These are phyloP conservation scores for Xylogone sp. DNA, from an alignment of 2,329 filamentous ascomycete genomes.

Conservation along the genomic window DNA sequence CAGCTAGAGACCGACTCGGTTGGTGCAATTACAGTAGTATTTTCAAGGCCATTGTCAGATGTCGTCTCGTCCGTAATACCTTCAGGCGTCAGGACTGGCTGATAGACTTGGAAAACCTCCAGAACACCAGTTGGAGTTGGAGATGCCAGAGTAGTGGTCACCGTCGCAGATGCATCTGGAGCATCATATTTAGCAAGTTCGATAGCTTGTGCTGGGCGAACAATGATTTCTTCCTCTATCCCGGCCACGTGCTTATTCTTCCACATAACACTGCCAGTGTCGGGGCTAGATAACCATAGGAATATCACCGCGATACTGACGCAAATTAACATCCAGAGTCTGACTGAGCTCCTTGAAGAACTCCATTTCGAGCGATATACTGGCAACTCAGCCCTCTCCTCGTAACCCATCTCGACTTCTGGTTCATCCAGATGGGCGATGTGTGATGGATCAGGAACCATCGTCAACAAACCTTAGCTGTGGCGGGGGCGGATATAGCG, in stretches of 20 bases:
- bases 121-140: conserved; percentile 34
- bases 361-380: background rate
- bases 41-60: conserved; percentile 20
- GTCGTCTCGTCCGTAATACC: conserved; percentile 35
- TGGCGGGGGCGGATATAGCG: no score
- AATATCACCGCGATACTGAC: background rate
- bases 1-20: conserved; percentile 33
- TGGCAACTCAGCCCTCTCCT: background rate
- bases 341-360: background rate
- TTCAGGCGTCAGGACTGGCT: conserved; percentile 55
- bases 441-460: background rate
- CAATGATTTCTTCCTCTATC: background rate
- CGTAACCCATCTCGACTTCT: background rate
- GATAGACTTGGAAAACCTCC: conserved; percentile 66
- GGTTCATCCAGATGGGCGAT: background rate
- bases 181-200: conserved; percentile 19
- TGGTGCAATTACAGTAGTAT: conserved; percentile 17
- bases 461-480: background rate
- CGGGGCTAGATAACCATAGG: background rate
- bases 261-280: background rate
- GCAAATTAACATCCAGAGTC: background rate
- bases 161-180: conserved; percentile 4
- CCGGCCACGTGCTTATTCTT: background rate
- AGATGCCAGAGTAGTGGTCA: conserved; percentile 15
- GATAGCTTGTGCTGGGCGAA: background rate